phyloP scores from a whole-genome alignment of 2,329 filamentous ascomycete genomes.

The Chaetothyriales sp. region DNA sequence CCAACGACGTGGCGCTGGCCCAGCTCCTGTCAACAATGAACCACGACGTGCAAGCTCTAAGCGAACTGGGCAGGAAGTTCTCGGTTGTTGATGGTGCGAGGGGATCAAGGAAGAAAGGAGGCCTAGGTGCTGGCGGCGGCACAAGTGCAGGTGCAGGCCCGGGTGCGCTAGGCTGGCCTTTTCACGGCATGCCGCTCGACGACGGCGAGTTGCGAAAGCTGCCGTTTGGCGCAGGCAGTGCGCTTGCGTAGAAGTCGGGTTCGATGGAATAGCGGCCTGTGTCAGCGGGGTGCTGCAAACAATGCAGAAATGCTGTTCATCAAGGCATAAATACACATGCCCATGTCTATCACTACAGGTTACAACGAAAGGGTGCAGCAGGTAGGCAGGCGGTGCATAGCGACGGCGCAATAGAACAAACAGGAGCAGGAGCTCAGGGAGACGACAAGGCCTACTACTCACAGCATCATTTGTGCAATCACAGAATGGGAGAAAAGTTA shows the following conservation, averaged over 20 bases:
- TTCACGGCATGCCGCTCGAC: background rate
- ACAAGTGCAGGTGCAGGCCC: background rate
- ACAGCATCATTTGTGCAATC: too few species aligned
- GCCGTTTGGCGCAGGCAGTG: background rate
- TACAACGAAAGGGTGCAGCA: too few species aligned
- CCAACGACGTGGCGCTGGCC: conserved; percentile 72
- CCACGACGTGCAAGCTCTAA: conserved; percentile 55
- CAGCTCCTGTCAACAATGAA: conserved; percentile 63
- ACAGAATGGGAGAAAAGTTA: too few species aligned
- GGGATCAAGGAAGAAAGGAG: background rate
- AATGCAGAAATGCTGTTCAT: too few species aligned
- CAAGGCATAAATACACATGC: too few species aligned
- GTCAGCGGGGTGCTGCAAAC: too few species aligned
- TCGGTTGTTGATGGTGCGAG: conserved; percentile 38
- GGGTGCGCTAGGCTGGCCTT: background rate
- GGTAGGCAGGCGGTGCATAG: background rate
- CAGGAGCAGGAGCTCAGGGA: background rate
- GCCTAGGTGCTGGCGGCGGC: background rate
- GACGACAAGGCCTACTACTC: background rate
- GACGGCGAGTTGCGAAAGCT: background rate
- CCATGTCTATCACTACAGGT: too few species aligned
- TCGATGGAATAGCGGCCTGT: background rate
- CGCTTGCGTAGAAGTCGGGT: background rate
- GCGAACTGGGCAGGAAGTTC: conserved; percentile 65
- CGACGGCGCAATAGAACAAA: background rate